Conservation (phyloP, 495 filamentous ascomycete genomes). For the Xylaria flabelliformis region DNA sequence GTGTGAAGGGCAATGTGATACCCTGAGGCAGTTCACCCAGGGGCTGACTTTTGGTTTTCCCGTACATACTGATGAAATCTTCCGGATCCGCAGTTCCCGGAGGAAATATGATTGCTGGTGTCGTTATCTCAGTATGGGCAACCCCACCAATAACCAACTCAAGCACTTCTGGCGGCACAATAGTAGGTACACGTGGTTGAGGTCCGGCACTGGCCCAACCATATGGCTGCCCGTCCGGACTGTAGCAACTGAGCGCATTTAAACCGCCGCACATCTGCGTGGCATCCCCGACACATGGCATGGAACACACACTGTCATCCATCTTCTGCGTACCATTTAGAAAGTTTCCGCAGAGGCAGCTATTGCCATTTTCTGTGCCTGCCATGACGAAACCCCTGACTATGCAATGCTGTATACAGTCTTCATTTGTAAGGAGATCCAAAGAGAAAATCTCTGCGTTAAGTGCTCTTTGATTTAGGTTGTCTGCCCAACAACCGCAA, state of each 20-base stretch:
- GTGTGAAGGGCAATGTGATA: conserved; percentile 9
- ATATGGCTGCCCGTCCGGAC: conserved; percentile 43
- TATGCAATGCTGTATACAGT: conserved; percentile 64
- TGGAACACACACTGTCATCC: conserved; percentile 51
- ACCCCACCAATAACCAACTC: conserved; percentile 34
- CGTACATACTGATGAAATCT: conserved; percentile 30
- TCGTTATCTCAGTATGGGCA: conserved; percentile 33
- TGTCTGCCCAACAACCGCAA: conserved; percentile 63
- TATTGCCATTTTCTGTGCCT: conserved; percentile 69
- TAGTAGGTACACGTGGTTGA: conserved; percentile 35
- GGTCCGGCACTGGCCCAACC: conserved; percentile 41
- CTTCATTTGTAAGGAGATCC: conserved; percentile 61
- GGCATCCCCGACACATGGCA: conserved; percentile 52
- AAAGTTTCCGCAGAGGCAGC: conserved; percentile 69
- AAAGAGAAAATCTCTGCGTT: conserved; percentile 49
- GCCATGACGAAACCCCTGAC: conserved; percentile 58
- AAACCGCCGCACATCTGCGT: conserved; percentile 54
- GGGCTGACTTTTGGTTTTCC: conserved; percentile 29
- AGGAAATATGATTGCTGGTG: conserved; percentile 31
- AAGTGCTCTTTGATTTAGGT: conserved; percentile 58
- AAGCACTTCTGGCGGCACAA: conserved; percentile 31
- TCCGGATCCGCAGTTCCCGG: conserved; percentile 29
- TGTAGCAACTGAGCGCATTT: conserved; percentile 51
- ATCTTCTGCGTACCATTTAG: conserved; percentile 46
- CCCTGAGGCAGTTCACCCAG: conserved; percentile 33